Conservation (phyloP, 768 basidiomycete species). For the Suillus clintonianus region DNA sequence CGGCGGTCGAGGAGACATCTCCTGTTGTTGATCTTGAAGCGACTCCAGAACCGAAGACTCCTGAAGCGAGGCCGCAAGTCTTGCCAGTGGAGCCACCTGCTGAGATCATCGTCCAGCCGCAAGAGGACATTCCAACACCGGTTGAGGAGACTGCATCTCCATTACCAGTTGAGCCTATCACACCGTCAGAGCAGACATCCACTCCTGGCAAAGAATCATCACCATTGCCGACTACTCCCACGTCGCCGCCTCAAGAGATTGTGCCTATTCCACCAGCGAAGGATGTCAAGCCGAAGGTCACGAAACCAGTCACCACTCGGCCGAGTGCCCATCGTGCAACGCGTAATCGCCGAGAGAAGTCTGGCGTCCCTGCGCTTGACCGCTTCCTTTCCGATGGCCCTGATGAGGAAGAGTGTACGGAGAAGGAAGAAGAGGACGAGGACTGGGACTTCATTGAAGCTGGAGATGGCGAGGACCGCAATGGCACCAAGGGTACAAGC, state of each 20-base stretch:
- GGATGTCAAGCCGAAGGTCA: conserved; percentile 29
- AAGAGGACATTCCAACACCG: conserved; percentile 11
- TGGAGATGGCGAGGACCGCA: conserved; percentile 79
- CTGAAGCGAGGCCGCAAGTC: conserved; percentile 58
- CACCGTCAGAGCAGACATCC: conserved; percentile 16
- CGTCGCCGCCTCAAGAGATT: conserved; percentile 17
- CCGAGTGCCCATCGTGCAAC: conserved; percentile 23
- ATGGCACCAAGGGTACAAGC: conserved; percentile 77
- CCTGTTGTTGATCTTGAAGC: conserved; percentile 31
- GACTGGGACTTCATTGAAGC: conserved; percentile 92
- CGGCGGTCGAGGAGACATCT: conserved; percentile 30
- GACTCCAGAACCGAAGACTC: conserved; percentile 66
- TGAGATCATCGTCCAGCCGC: conserved; percentile 8
- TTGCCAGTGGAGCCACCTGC: conserved; percentile 31
- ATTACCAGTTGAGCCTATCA: conserved; percentile 15
- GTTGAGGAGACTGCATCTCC: conserved; percentile 15
- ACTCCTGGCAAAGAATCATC: conserved; percentile 18
- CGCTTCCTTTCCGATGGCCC: conserved; percentile 61
- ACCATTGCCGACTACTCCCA: conserved; percentile 1
- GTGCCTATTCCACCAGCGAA: conserved; percentile 35
- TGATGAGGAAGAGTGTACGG: conserved; percentile 45
- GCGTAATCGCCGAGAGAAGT: conserved; percentile 71
- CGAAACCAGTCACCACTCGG: conserved; percentile 19
- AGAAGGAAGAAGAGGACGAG: conserved; percentile 65
- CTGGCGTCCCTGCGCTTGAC: conserved; percentile 80